phyloP scores from a whole-genome alignment of 768 basidiomycete genomes.

The Tricholomella constricta region DNA sequence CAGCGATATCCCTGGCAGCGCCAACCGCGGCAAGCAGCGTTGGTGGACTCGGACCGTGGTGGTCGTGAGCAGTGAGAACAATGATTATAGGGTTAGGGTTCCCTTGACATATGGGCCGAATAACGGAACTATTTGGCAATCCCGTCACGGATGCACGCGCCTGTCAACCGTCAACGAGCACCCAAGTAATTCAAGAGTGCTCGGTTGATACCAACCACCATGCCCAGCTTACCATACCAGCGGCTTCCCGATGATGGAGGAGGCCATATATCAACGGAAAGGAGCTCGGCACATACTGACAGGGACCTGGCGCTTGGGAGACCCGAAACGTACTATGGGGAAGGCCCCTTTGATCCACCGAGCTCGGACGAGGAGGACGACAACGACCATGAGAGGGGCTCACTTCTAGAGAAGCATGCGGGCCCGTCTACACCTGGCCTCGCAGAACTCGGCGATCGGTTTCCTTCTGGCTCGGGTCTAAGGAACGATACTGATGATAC shows the following conservation, averaged over 20 bases:
- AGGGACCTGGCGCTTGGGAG: slow-evolving; percentile 10
- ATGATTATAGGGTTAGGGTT: slow-evolving; percentile 22
- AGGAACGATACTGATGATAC: slow-evolving; percentile 1
- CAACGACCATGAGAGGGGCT: slow-evolving; percentile 29
- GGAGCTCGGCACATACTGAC: slow-evolving; percentile 9
- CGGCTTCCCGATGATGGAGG: slow-evolving; percentile 11
- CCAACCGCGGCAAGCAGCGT: slow-evolving; percentile 13
- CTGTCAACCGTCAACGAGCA: too few relatives aligned
- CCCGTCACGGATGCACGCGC: too few relatives aligned
- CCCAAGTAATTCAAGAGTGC: too few relatives aligned
- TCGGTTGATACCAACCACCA: background rate
- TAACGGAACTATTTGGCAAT: too few relatives aligned
- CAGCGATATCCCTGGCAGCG: background rate
- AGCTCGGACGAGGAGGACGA: slow-evolving; percentile 78
- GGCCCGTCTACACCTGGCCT: slow-evolving; percentile 22
- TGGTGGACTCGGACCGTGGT: background rate
- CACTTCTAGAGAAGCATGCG: slow-evolving; percentile 50
- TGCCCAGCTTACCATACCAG: slow-evolving; percentile 17
- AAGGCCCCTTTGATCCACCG: slow-evolving; percentile 76
- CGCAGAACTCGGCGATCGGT: slow-evolving; percentile 24
- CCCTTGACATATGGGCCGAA: background rate
- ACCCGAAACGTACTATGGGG: slow-evolving; percentile 63
- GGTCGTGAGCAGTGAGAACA: slow-evolving; percentile 14
- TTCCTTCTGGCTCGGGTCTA: slow-evolving; percentile 12
- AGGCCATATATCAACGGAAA: background rate